Conservation (phyloP, 1,284 basidiomycete species). For the Malassezia slooffiae region DNA sequence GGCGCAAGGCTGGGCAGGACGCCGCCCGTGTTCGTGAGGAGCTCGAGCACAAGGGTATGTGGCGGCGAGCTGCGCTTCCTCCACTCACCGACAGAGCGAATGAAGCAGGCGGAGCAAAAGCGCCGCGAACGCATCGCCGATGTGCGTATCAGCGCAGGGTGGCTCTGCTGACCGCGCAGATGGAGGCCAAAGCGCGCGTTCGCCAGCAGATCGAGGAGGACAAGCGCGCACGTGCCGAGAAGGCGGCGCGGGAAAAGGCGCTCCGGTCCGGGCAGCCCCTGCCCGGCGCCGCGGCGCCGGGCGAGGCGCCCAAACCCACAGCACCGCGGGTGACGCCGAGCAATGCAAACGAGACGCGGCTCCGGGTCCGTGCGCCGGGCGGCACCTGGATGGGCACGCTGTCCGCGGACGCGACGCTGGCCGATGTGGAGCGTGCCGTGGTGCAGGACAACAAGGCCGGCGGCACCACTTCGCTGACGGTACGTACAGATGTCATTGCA, state of each 20-base stretch:
- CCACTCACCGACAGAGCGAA: constrained; percentile 21
- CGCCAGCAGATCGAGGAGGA: constrained; percentile 44
- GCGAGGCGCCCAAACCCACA: constrained; percentile 18
- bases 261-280: constrained; percentile 23
- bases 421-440: constrained; percentile 27
- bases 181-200: constrained; percentile 34
- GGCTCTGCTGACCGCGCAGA: neutral
- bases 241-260: constrained; percentile 39
- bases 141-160: too few relatives aligned
- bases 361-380: constrained; percentile 33
- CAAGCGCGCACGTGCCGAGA: constrained; percentile 39
- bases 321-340: constrained; percentile 10
- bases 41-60: constrained; percentile 35
- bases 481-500: too few relatives aligned
- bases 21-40: constrained; percentile 31
- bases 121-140: constrained; percentile 36
- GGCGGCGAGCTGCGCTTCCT: neutral
- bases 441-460: constrained; percentile 26
- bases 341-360: constrained; percentile 28
- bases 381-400: constrained; percentile 41
- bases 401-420: constrained; percentile 28
- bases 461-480: constrained; percentile 23
- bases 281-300: constrained; percentile 15
- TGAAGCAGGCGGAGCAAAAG: constrained; percentile 40
- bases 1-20: constrained; percentile 43